phyloP scores from a whole-genome alignment of 495 filamentous ascomycete genomes.

The Xanthoparmelia taractica region DNA sequence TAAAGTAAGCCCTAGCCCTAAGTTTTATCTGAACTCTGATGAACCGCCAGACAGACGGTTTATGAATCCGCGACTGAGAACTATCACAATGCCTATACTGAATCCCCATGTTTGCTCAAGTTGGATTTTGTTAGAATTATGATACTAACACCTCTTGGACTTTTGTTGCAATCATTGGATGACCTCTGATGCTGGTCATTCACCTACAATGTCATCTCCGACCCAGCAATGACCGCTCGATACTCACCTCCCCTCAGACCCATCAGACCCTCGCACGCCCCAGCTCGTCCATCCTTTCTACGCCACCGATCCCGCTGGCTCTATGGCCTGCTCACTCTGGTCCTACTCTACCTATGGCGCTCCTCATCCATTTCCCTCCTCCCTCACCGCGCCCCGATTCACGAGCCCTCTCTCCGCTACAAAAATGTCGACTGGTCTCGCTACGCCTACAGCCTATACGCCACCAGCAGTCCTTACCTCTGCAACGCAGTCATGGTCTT shows the following conservation, averaged over 20 bases:
- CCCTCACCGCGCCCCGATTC: neutral
- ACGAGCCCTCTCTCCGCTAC: constrained; percentile 22
- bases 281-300: constrained; percentile 6
- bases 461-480: constrained; percentile 57
- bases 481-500: constrained; percentile 75
- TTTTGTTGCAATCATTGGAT: neutral
- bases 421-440: constrained; percentile 46
- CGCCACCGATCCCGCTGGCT: constrained; percentile 13
- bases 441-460: constrained; percentile 67
- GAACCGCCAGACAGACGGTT: too few species aligned
- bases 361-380: constrained; percentile 10
- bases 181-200: neutral
- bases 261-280: neutral
- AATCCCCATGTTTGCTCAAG: neutral
- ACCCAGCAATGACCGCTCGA: constrained; percentile 12
- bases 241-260: constrained; percentile 17
- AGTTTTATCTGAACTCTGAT: too few species aligned
- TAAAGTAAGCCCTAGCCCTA: too few species aligned
- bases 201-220: constrained; percentile 5
- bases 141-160: neutral
- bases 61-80: too few species aligned
- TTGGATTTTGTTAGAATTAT: neutral
- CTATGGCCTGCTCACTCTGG: constrained; percentile 6
- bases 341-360: constrained; percentile 17
- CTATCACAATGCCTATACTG: too few species aligned